phyloP scores from a whole-genome alignment of 768 basidiomycete species.

The Phanerochaete carnosa region DNA sequence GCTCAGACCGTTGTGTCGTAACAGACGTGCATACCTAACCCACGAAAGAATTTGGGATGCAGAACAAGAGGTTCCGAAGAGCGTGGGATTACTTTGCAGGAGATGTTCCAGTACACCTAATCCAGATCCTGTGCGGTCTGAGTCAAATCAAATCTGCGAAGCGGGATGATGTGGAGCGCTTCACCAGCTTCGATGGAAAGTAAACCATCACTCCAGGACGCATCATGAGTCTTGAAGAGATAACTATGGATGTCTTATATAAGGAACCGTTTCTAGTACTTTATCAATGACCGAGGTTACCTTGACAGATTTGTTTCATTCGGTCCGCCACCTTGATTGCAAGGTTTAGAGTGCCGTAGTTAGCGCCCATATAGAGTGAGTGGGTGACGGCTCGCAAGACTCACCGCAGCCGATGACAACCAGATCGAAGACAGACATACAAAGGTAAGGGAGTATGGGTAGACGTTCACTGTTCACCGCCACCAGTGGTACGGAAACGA shows the following conservation, averaged over 20 bases:
- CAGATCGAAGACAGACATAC: conserved; percentile 60
- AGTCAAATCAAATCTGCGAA: background rate
- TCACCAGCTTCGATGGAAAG: conserved; percentile 86
- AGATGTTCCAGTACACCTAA: conserved; percentile 72
- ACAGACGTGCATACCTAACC: conserved; percentile 16
- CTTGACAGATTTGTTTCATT: conserved; percentile 86
- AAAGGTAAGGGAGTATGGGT: background rate
- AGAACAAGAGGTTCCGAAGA: conserved; percentile 45
- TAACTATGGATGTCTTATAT: conserved; percentile 50
- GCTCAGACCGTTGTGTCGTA: background rate
- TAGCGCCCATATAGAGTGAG: background rate
- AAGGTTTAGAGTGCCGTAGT: background rate
- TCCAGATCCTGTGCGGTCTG: conserved; percentile 66
- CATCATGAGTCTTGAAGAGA: conserved; percentile 68
- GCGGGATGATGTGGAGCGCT: background rate
- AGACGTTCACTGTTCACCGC: background rate
- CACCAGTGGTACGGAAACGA: background rate
- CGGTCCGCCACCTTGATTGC: conserved; percentile 71
- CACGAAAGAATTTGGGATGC: conserved; percentile 49
- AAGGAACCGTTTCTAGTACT: background rate
- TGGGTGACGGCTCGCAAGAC: background rate
- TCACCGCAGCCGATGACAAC: conserved; percentile 60
- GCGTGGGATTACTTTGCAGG: conserved; percentile 48
- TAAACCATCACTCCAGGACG: conserved; percentile 77
- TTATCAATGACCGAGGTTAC: conserved; percentile 35